phyloP scores from a whole-genome alignment of 1,284 basidiomycete genomes.

The Cryptococcus neoformans region DNA sequence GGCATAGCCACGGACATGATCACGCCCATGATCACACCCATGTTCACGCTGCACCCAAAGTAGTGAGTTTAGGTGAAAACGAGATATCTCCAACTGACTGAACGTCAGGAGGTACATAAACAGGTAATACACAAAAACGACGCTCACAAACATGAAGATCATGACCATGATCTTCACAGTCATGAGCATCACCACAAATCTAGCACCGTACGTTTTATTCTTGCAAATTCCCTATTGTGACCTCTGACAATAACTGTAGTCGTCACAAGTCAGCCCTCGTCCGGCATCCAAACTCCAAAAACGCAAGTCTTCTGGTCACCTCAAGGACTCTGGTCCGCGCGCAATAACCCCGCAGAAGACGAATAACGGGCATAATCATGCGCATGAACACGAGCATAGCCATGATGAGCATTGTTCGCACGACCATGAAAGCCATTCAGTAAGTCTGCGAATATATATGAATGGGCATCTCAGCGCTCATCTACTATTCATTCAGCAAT shows the following conservation, averaged over 20 bases:
- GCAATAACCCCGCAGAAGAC: background rate
- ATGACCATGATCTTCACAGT: no score
- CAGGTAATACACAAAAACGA: no score
- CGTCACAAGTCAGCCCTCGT: background rate
- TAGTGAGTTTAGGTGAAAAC: no score
- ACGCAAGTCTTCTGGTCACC: background rate
- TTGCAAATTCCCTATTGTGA: background rate
- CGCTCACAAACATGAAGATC: no score
- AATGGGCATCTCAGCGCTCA: background rate
- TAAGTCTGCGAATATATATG: background rate
- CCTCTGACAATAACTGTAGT: background rate
- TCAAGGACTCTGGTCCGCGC: background rate
- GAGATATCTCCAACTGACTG: no score
- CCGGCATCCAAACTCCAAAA: background rate
- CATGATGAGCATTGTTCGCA: slow-evolving; percentile 44
- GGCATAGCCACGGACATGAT: slow-evolving; percentile 58
- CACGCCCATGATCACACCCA: slow-evolving; percentile 16
- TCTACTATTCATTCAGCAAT: background rate
- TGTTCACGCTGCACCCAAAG: slow-evolving; percentile 4
- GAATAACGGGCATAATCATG: slow-evolving; percentile 43
- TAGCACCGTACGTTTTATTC: background rate
- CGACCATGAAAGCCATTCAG: slow-evolving; percentile 18
- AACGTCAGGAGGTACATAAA: no score
- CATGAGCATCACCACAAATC: slow-evolving; percentile 19
- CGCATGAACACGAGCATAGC: slow-evolving; percentile 40